Percentiles rank a stretch among this genome's conserved stretches.
Evolutionary conservation across 2,329 filamentous ascomycete genomes (phyloP).

Genomic region (Trichoderma sp.): DNA sequence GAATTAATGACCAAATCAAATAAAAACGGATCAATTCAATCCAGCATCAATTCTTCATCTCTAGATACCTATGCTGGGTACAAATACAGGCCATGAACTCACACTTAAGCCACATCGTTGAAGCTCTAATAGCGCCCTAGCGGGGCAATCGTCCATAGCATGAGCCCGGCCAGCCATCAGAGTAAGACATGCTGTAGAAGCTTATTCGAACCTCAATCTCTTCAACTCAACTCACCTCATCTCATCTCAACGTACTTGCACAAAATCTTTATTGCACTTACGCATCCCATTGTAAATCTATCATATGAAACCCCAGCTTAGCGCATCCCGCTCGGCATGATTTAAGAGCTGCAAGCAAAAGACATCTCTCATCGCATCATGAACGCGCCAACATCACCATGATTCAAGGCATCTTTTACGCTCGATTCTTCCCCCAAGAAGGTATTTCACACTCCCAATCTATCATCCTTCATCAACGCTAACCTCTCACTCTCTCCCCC

Average conservation of each 20-base stretch:
- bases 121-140: neutral
- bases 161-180: neutral
- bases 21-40: neutral
- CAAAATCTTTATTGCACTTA: neutral
- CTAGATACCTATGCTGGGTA: neutral
- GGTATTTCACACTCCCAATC: constrained; percentile 39
- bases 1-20: neutral
- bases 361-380: neutral
- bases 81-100: neutral
- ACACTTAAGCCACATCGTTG: neutral
- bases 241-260: neutral
- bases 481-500: neutral
- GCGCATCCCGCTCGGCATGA: neutral
- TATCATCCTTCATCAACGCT: neutral
- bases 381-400: constrained; percentile 37
- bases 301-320: neutral
- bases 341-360: neutral
- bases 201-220: neutral
- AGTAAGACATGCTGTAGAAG: neutral
- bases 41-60: neutral
- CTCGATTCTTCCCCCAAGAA: constrained; percentile 64
- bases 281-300: neutral
- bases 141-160: neutral
- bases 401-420: constrained; percentile 71
- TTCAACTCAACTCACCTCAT: neutral